Conservation (phyloP, 2,329 filamentous ascomycete species). For the Knoxdaviesia capensis region DNA sequence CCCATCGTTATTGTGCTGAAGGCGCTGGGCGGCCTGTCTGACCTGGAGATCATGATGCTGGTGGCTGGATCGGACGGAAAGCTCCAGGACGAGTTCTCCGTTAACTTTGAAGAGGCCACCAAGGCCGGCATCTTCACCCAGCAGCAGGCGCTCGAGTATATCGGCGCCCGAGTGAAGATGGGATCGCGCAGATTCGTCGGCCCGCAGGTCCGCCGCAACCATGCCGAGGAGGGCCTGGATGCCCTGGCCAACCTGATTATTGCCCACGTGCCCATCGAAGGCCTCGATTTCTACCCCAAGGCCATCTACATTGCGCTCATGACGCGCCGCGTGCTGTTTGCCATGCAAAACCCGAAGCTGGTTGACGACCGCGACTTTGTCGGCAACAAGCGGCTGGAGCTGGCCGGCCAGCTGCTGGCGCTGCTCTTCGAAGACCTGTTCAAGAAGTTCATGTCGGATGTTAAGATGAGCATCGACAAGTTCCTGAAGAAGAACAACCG, state of each 20-base stretch:
- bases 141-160: slow-evolving; percentile 85
- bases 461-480: slow-evolving; percentile 90
- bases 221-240: slow-evolving; percentile 81
- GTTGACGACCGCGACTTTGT: slow-evolving; percentile 97
- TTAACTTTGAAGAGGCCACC: slow-evolving; percentile 86
- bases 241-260: slow-evolving; percentile 84
- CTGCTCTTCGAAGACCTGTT: slow-evolving; percentile 94
- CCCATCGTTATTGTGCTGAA: slow-evolving; percentile 88
- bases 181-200: slow-evolving; percentile 43
- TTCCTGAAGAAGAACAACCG: slow-evolving; percentile 85
- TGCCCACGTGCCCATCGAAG: slow-evolving; percentile 79
- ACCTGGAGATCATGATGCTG: slow-evolving; percentile 84
- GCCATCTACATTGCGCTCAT: slow-evolving; percentile 93
- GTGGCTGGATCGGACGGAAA: slow-evolving; percentile 71
- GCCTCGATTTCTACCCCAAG: slow-evolving; percentile 91
- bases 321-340: slow-evolving; percentile 91
- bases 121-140: slow-evolving; percentile 77
- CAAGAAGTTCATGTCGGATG: slow-evolving; percentile 77
- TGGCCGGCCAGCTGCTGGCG: slow-evolving; percentile 85
- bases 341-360: slow-evolving; percentile 67
- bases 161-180: slow-evolving; percentile 75
- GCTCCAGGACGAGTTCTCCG: slow-evolving; percentile 86
- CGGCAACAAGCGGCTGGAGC: slow-evolving; percentile 85
- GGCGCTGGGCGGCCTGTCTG: slow-evolving; percentile 80
- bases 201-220: slow-evolving; percentile 46